These are phyloP conservation scores for Amanita exitialis DNA, from an alignment of 768 basidiomycete genomes.

Conservation along the genomic window DNA sequence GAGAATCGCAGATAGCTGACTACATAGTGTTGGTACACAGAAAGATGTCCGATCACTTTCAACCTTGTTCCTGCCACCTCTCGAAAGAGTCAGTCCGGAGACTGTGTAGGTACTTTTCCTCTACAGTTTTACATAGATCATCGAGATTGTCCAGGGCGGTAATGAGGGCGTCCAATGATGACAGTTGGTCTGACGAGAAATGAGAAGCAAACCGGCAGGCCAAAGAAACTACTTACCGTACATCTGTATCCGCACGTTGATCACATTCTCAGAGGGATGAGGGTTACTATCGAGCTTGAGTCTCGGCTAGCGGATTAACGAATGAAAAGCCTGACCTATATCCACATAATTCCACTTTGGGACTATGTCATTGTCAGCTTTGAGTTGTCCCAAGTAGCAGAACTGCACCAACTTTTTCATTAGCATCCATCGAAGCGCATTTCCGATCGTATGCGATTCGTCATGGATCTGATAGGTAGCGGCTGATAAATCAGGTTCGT, in stretches of 20 bases:
- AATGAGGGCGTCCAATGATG: slow-evolving; percentile 73
- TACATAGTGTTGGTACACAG: no score
- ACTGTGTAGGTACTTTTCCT: slow-evolving; percentile 56
- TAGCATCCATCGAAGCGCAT: slow-evolving; percentile 92
- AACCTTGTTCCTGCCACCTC: slow-evolving; percentile 64
- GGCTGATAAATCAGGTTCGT: slow-evolving; percentile 70
- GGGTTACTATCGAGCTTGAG: slow-evolving; percentile 49
- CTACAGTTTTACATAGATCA: slow-evolving; percentile 59
- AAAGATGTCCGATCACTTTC: slow-evolving; percentile 8
- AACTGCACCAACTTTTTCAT: slow-evolving; percentile 84
- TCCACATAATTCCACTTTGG: slow-evolving; percentile 96
- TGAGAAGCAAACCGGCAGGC: neutral
- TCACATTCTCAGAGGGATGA: slow-evolving; percentile 94
- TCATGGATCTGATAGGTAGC: slow-evolving; percentile 90
- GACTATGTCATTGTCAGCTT: slow-evolving; percentile 34
- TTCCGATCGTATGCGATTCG: slow-evolving; percentile 95
- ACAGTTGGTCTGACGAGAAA: slow-evolving; percentile 61
- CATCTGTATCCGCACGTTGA: slow-evolving; percentile 99
- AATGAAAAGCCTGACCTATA: slow-evolving; percentile 58
- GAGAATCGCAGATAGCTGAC: no score
- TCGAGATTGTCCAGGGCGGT: slow-evolving; percentile 73
- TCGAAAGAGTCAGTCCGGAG: slow-evolving; percentile 46
- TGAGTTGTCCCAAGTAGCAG: neutral
- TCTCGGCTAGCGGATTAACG: slow-evolving; percentile 2
- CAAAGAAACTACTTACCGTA: slow-evolving; percentile 57